Percentiles rank a stretch among this genome's conserved stretches.
phyloP scores from a whole-genome alignment of 2,329 filamentous ascomycete species.

The Microsporum ferrugineum region DNA sequence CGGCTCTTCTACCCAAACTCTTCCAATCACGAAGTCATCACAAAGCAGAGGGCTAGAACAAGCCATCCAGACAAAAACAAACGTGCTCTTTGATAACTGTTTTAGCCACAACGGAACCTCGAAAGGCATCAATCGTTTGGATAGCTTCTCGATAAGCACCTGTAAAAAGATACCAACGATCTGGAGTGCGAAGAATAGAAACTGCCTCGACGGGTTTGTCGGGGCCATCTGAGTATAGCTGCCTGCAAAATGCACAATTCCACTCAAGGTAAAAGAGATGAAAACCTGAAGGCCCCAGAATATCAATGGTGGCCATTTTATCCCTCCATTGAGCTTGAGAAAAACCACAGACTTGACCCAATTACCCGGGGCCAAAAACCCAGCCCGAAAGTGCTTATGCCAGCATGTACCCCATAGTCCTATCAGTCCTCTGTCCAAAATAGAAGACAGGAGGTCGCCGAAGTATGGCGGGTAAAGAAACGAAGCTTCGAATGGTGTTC shows the following conservation, averaged over 20 bases:
- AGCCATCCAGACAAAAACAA: conserved; percentile 56
- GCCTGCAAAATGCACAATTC: conserved; percentile 55
- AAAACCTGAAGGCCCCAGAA: conserved; percentile 18
- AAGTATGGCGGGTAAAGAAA: conserved; percentile 53
- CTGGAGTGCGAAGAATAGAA: conserved; percentile 64
- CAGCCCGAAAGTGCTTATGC: conserved; percentile 79
- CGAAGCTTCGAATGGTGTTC: conserved; percentile 48
- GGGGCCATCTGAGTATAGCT: conserved; percentile 55
- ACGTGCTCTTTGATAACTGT: conserved; percentile 48
- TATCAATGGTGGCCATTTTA: conserved; percentile 11
- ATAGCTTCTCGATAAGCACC: conserved; percentile 26
- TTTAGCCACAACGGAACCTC: conserved; percentile 38
- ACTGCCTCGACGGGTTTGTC: conserved; percentile 43
- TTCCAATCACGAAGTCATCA: conserved; percentile 63
- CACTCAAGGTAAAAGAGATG: conserved; percentile 27
- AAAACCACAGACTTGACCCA: conserved; percentile 25
- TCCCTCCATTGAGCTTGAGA: not conserved
- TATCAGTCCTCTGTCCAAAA: conserved; percentile 54
- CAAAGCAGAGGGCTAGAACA: conserved; percentile 54
- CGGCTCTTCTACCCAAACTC: conserved; percentile 71
- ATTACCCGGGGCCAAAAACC: conserved; percentile 30
- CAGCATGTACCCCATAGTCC: conserved; percentile 81
- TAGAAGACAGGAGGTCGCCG: conserved; percentile 35
- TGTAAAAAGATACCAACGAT: conserved; percentile 55
- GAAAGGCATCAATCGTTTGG: conserved; percentile 27